phyloP scores from a whole-genome alignment of 331 rosid genomes.

The Cucumis variabilis region DNA sequence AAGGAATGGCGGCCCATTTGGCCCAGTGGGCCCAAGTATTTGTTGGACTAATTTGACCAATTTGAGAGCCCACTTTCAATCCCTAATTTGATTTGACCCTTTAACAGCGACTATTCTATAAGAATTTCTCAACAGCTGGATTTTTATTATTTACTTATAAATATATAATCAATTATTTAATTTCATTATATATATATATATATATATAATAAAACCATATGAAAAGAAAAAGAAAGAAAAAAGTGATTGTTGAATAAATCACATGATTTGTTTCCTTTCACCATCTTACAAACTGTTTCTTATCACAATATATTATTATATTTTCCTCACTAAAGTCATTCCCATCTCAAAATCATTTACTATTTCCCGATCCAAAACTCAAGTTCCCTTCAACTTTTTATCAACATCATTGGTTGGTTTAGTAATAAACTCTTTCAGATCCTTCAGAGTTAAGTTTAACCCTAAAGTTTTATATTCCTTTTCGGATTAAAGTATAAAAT shows the following conservation, averaged over 20 bases:
- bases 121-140: conserved; percentile 17
- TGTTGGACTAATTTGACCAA: conserved; percentile 23
- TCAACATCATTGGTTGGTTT: too few species aligned
- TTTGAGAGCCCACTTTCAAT: conserved; percentile 8
- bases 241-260: background rate
- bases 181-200: too few species aligned
- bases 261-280: conserved; percentile 28
- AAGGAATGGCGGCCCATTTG: background rate
- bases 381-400: too few species aligned
- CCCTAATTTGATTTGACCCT: conserved; percentile 22
- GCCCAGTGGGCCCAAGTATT: conserved; percentile 5
- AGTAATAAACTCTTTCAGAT: too few species aligned
- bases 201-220: background rate
- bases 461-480: too few species aligned
- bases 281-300: background rate
- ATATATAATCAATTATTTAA: too few species aligned
- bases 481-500: too few species aligned
- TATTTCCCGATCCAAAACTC: too few species aligned
- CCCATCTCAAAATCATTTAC: background rate
- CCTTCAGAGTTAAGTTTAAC: too few species aligned
- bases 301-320: background rate
- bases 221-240: background rate
- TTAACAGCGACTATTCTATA: conserved; percentile 15
- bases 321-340: too few species aligned
- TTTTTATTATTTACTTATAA: too few species aligned